A percentile compares a stretch with the other conserved stretches of the same genome.
Conservation (phyloP, 495 filamentous ascomycete genomes). For the Podospora conica region DNA sequence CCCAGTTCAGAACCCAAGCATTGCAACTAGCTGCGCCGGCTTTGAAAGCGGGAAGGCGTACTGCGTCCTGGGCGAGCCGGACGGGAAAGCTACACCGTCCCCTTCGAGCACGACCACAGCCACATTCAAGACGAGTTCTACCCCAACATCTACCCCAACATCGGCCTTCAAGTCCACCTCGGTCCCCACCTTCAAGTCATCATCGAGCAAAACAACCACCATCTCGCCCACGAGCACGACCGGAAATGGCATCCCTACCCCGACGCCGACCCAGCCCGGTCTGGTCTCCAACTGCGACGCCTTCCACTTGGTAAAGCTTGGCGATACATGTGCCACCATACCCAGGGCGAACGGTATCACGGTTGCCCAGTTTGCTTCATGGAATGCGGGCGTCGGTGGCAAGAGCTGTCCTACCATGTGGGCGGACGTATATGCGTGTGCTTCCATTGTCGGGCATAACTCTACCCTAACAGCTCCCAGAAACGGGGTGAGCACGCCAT, state of each 20-base stretch:
- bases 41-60: conserved; percentile 1
- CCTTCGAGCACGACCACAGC: not conserved
- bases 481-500: too few relatives aligned
- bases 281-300: conserved; percentile 37
- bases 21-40: not conserved
- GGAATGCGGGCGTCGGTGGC: conserved; percentile 36
- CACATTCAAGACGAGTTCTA: not conserved
- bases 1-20: conserved; percentile 2
- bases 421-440: conserved; percentile 32
- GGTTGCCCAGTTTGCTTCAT: conserved; percentile 25
- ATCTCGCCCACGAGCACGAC: conserved; percentile 8
- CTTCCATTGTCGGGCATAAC: conserved; percentile 18
- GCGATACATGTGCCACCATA: conserved; percentile 40
- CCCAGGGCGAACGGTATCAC: conserved; percentile 27
- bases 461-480: too few relatives aligned
- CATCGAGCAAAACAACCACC: not conserved
- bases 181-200: not conserved
- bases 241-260: conserved; percentile 26
- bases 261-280: conserved; percentile 32
- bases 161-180: not conserved
- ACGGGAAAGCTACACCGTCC: not conserved
- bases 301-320: conserved; percentile 35
- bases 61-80: conserved; percentile 1
- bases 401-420: conserved; percentile 32
- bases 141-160: not conserved